Evolutionary conservation across 495 filamentous ascomycete species (phyloP), one percentile per base, ranked within the genome.

Genomic region (Annulohypoxylon stygium): DNA sequence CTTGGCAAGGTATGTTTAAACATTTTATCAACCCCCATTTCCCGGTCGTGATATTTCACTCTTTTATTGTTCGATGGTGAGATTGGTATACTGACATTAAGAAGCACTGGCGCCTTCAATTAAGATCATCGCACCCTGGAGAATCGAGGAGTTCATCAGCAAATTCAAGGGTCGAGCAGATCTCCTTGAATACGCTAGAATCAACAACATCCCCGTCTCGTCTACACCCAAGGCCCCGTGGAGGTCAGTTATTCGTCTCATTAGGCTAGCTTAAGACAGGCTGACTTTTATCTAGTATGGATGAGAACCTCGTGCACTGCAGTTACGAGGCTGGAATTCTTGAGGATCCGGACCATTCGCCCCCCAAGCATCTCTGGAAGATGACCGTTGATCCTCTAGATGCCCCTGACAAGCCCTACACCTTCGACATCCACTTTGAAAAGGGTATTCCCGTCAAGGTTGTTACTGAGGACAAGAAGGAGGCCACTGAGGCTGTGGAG

Each of bases 241-340:
- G 90, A 88, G 64, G 62, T 65, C 8, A 57, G 48, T 65, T 36
- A 1, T 8, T 41, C 6, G 2, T 12, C 18, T 10, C 20, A 7
- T 41, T 14, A 9, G 10, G 14, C 25, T 20, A 8, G 5, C 10
- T 5, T 30, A 26, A n/a, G 12, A 20, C 3, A 10, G 25, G 18
- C 53, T 66, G 4, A 66, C 10, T 30, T 5, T 45, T 4, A 23
- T 30, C 0, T 37, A 58, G 84, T 74, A 92, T 92, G 89, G 94
- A 97, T 71, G 93, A 93, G 82, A 97, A 97, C 85, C 83, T 96
- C 67, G 93, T 93, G 23, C 95, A 97, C 82, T 97, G 93, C 88
- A 88, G 84, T 54, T 98, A 97, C 79, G 94, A 97, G 85, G 92
- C 92, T 55, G 95, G 95, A 70, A 57, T 57, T 4, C 53, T 57